Evolutionary conservation across 1,139 yeast species (phyloP).

Genomic region (Candida tetrigidarum): DNA sequence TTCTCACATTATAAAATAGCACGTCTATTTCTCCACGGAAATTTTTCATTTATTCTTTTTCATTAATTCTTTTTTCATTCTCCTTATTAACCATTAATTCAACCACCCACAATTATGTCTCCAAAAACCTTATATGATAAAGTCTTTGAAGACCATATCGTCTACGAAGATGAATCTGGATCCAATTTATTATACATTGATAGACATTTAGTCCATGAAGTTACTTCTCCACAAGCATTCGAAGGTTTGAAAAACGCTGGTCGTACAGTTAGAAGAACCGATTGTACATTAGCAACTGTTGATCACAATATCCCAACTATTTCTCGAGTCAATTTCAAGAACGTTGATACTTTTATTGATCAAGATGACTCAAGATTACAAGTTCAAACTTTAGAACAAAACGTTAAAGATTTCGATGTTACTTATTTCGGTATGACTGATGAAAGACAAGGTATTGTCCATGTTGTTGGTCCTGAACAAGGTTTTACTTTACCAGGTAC

Average conservation of each 20-base stretch:
- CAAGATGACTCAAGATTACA: slow-evolving; percentile 93
- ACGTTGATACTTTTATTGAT: slow-evolving; percentile 79
- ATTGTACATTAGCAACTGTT: slow-evolving; percentile 96
- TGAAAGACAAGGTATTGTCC: slow-evolving; percentile 95
- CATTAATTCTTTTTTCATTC: too few relatives aligned
- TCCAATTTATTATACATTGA: slow-evolving; percentile 88
- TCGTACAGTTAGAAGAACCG: slow-evolving; percentile 86
- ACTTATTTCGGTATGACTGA: slow-evolving; percentile 96
- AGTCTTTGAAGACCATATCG: slow-evolving; percentile 93
- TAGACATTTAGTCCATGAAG: slow-evolving; percentile 97
- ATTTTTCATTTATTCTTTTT: too few relatives aligned
- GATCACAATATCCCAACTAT: slow-evolving; percentile 98
- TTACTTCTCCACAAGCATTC: slow-evolving; percentile 98
- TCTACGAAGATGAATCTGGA: slow-evolving; percentile 85
- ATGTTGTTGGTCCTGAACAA: slow-evolving; percentile 98
- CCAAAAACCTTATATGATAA: slow-evolving; percentile 90
- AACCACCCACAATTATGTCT: slow-evolving; percentile 18
- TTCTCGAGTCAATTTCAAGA: slow-evolving; percentile 74
- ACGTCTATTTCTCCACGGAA: too few relatives aligned
- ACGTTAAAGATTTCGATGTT: slow-evolving; percentile 86
- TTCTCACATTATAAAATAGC: too few relatives aligned
- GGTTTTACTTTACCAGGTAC: slow-evolving; percentile 99
- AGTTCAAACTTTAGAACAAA: slow-evolving; percentile 89
- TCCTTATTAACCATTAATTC: too few relatives aligned
- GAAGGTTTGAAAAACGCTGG: slow-evolving; percentile 91